A percentile compares a stretch with the other conserved stretches of the same genome.
Evolutionary conservation across 2,329 filamentous ascomycete species (phyloP).

Genomic region (Colletotrichum liaoningense): DNA sequence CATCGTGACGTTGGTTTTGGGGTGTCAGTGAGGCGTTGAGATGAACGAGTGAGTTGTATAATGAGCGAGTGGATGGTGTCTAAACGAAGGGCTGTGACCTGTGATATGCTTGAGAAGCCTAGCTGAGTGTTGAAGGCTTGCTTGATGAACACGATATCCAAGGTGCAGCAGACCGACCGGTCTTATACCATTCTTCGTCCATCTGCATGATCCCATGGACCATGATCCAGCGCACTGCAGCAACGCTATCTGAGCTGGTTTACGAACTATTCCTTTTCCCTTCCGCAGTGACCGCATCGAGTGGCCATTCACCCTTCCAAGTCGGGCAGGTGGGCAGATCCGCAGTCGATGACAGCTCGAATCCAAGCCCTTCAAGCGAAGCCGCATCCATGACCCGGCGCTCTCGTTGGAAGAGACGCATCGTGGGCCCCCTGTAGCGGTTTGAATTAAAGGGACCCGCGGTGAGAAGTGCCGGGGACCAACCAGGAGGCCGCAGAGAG

Average conservation of each 20-base stretch:
- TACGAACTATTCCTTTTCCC: background rate
- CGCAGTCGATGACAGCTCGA: background rate
- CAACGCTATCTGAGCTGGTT: background rate
- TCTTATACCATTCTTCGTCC: background rate
- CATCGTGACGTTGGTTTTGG: conserved; percentile 5
- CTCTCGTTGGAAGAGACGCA: conserved; percentile 5
- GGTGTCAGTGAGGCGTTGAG: background rate
- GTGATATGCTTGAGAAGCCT: background rate
- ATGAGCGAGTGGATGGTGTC: conserved; percentile 2
- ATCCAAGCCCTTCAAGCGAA: background rate
- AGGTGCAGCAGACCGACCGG: background rate
- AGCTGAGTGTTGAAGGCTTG: background rate
- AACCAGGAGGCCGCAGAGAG: conserved; percentile 16
- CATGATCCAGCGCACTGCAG: background rate
- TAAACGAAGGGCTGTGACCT: conserved; percentile 18
- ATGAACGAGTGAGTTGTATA: background rate
- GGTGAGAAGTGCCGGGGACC: conserved; percentile 10
- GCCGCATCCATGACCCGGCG: background rate
- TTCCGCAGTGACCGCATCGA: background rate
- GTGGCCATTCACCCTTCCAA: background rate
- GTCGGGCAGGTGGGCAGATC: background rate
- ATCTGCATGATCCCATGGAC: background rate
- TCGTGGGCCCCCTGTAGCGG: conserved; percentile 6
- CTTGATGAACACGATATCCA: background rate
- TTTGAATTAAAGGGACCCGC: conserved; percentile 32